phyloP scores from a whole-genome alignment of 164 flowering plant species.

The Warburgia ugandensis region DNA sequence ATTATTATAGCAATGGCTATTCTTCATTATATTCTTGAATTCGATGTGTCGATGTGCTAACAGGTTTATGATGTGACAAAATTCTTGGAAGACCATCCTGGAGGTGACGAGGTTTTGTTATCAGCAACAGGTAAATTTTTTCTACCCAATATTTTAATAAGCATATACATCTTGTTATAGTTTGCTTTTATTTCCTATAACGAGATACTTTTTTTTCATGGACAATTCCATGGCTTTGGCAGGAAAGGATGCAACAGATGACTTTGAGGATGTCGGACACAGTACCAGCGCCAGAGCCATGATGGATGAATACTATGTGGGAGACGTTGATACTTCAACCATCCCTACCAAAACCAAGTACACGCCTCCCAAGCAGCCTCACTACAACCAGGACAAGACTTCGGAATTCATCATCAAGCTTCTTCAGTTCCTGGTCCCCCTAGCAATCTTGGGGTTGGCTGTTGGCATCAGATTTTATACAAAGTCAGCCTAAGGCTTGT shows the following conservation, averaged over 20 bases:
- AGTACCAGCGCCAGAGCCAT: slow-evolving; percentile 54
- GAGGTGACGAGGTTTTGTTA: slow-evolving; percentile 60
- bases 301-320: slow-evolving; percentile 58
- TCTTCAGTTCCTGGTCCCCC: slow-evolving; percentile 78
- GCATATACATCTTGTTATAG: neutral
- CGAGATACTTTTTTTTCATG: too few species aligned
- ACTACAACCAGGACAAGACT: slow-evolving; percentile 63
- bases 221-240: too few species aligned
- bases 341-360: slow-evolving; percentile 36
- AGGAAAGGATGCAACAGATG: slow-evolving; percentile 86
- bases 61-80: slow-evolving; percentile 70
- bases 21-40: neutral
- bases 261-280: slow-evolving; percentile 85
- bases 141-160: neutral
- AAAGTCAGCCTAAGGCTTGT: slow-evolving; percentile 41
- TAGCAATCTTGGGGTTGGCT: slow-evolving; percentile 66
- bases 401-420: slow-evolving; percentile 68
- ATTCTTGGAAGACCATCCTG: slow-evolving; percentile 69
- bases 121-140: slow-evolving; percentile 47
- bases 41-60: neutral
- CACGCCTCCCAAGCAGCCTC: slow-evolving; percentile 48
- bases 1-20: neutral
- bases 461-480: slow-evolving; percentile 66
- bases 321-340: slow-evolving; percentile 44
- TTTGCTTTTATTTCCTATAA: too few species aligned